Base-by-base conservation (phyloP, 352 stramenopile species). In the Elongisporangium anandrum region DNA sequence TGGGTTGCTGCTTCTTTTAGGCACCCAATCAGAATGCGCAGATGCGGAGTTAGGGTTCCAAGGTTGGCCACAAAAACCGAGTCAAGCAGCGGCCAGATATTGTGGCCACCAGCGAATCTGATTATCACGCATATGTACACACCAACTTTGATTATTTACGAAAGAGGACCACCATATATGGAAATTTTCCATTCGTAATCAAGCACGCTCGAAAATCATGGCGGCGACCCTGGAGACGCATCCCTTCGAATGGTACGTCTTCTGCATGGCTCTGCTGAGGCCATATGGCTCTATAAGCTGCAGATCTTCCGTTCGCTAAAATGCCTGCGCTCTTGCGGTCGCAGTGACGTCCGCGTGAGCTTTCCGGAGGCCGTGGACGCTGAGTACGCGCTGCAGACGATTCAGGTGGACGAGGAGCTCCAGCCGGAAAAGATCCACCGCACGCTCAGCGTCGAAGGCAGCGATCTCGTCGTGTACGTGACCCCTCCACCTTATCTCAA, bases 361-460 rank as follows among this genome's bases (percentile, higher is more conserved):
- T 94, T 92, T 61, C 79, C 81, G 8, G 77, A 83, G 26, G 65
- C 75, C 3, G 69, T 83, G 26, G 84, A 92, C 58, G 84, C 84
- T 8, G 57, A 82, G 64, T 76, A 89, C 59, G 86, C 82, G 41
- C 74, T 88, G 58, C 73, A 88, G 63, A 93, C 81, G 57, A 77
- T 95, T n/a, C 73, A 88, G 63, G 86, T 95, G n/a, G 86, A 95
- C 69, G 77, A 78, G 26, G 86, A 95, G 72, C 82, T 95, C 52
- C 85, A 93, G 57, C 86, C 86, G 0, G 82, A 92, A 22, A 95
- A 95, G 62, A 94, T 95, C 65, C 75, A 86, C 65, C 84, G 82
- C 55, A 76, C 72, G 49, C 70, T 95, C 22, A 73, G 67, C 16
- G 72, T 91, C 12, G 64, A 92, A 22, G 86, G 65, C 67, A 54